Percentiles rank a stretch among this genome's conserved stretches.
phyloP scores from a whole-genome alignment of 345 rosid species.

The Eucalyptus leucophloia region DNA sequence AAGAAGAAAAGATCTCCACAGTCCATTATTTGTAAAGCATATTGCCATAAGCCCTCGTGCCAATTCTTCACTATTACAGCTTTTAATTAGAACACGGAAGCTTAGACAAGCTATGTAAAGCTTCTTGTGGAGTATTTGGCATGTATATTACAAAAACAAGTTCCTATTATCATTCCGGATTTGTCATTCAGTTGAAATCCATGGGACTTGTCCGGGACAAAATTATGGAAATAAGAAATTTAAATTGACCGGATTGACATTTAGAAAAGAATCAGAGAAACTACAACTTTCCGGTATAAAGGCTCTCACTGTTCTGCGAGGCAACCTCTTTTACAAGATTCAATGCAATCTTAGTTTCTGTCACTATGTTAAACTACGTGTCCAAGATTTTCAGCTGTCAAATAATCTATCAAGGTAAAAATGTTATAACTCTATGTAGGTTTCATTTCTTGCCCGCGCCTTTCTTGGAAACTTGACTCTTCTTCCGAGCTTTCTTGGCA shows the following conservation, averaged over 20 bases:
- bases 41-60: background rate
- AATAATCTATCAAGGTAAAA: background rate
- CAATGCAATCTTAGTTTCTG: background rate
- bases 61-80: background rate
- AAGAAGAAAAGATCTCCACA: background rate
- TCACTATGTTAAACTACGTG: background rate
- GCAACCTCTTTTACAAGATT: background rate
- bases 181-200: background rate
- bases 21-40: background rate
- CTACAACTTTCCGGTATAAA: background rate
- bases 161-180: background rate
- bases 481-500: constrained; percentile 49
- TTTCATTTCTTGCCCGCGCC: constrained; percentile 21
- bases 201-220: background rate
- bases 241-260: background rate
- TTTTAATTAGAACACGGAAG: background rate
- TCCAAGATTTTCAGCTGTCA: background rate
- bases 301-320: background rate
- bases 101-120: background rate
- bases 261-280: background rate
- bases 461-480: constrained; percentile 30
- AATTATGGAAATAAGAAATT: background rate
- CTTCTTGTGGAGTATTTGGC: background rate
- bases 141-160: background rate
- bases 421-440: background rate